A percentile compares a stretch with the other conserved stretches of the same genome.
Conservation (phyloP, 2,329 filamentous ascomycete genomes). For the Byssochlamys sp. region DNA sequence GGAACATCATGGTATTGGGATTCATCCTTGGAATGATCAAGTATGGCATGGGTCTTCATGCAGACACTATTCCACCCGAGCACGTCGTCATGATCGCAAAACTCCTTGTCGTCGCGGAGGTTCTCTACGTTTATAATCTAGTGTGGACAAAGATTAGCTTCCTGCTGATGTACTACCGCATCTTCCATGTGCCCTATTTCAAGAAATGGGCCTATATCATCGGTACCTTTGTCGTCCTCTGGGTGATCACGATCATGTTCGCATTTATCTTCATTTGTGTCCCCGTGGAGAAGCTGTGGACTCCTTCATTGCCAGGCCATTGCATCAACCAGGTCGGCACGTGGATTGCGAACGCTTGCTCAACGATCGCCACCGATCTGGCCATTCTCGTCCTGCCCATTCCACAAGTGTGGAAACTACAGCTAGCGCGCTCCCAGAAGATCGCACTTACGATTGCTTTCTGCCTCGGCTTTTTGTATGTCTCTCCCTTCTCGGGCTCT, state of each 20-base stretch:
- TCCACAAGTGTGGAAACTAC: conserved; percentile 20
- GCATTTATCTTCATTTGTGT: conserved; percentile 21
- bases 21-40: conserved; percentile 43
- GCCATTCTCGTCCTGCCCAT: conserved; percentile 16
- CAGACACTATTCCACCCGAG: conserved; percentile 25
- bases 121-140: conserved; percentile 29
- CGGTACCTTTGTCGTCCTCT: conserved; percentile 15
- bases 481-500: not conserved
- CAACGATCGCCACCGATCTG: conserved; percentile 17
- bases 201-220: conserved; percentile 19
- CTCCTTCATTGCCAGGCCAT: conserved; percentile 14
- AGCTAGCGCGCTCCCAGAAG: conserved; percentile 14
- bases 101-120: conserved; percentile 30
- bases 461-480: conserved; percentile 16
- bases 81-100: conserved; percentile 24
- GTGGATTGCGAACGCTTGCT: conserved; percentile 17
- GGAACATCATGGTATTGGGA: conserved; percentile 30
- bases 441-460: conserved; percentile 14
- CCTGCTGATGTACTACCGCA: conserved; percentile 20
- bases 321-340: conserved; percentile 21
- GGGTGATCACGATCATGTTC: conserved; percentile 20
- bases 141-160: conserved; percentile 21
- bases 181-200: conserved; percentile 19
- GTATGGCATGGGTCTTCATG: conserved; percentile 41
- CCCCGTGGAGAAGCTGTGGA: conserved; percentile 20